Evolutionary conservation across 257 asterid genomes (phyloP).

Genomic region (Echites panduratus): DNA sequence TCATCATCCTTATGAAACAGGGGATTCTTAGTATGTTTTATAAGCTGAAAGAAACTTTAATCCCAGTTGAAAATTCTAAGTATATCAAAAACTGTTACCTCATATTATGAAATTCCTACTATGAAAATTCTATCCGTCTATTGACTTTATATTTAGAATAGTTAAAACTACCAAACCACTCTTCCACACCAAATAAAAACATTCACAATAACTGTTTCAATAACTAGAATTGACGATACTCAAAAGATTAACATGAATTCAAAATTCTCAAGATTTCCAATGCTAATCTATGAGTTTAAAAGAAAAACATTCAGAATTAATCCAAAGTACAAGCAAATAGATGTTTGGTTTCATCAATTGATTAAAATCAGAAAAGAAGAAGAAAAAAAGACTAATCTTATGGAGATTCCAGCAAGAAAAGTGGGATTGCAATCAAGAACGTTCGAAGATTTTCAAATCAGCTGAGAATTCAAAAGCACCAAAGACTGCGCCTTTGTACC

Average conservation of each 20-base stretch:
- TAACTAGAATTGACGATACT: background rate
- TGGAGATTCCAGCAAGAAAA: background rate
- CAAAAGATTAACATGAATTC: background rate
- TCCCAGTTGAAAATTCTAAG: background rate
- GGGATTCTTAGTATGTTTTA: background rate
- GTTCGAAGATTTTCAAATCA: background rate
- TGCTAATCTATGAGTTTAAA: background rate
- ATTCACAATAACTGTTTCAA: background rate
- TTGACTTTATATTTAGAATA: background rate
- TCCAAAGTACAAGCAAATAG: background rate
- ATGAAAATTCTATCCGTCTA: background rate
- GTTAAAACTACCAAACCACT: background rate
- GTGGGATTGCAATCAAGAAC: background rate
- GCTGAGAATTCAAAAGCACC: background rate
- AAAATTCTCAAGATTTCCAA: background rate
- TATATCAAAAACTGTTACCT: background rate
- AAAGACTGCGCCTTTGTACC: slow-evolving; percentile 29
- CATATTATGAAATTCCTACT: background rate
- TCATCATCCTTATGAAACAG: background rate
- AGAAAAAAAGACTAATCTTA: no score
- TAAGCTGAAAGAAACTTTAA: background rate
- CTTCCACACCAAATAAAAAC: background rate
- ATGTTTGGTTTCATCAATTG: background rate
- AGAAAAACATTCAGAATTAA: background rate
- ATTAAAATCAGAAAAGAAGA: background rate